A percentile compares a stretch with the other conserved stretches of the same genome.
phyloP scores from a whole-genome alignment of 192 early-diverging fungal species.

The Coemansia sp. region DNA sequence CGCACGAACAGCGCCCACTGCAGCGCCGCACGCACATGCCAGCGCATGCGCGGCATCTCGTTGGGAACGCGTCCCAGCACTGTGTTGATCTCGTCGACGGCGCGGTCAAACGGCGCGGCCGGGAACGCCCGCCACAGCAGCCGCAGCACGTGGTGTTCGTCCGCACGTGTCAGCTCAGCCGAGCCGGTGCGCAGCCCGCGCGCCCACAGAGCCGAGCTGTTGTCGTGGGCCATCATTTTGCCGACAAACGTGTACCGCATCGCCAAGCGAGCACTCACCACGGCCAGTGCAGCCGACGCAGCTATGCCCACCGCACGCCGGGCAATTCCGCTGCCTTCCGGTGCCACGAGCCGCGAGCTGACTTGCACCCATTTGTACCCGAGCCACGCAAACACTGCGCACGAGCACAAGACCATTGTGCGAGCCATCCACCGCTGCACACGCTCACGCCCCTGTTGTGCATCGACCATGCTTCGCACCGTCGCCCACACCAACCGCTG shows the following conservation, averaged over 20 bases:
- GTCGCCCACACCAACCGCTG: conserved; percentile 5
- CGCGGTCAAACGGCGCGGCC: conserved; percentile 34
- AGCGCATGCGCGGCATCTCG: conserved; percentile 12
- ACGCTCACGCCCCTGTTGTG: conserved; percentile 20
- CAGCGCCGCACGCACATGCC: conserved; percentile 36
- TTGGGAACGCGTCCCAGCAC: conserved; percentile 8
- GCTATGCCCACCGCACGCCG: conserved; percentile 1
- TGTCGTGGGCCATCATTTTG: conserved; percentile 2
- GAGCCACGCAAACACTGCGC: conserved; percentile 4
- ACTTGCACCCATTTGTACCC: conserved; percentile 16
- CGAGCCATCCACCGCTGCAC: conserved; percentile 4
- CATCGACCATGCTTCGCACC: conserved; percentile 14
- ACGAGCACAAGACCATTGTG: background rate
- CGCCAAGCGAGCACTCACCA: conserved; percentile 7
- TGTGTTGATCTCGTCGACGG: conserved; percentile 26
- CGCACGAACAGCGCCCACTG: conserved; percentile 39
- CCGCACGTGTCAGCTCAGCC: conserved; percentile 2
- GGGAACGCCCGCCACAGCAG: conserved; percentile 46
- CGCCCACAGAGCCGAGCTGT: conserved; percentile 5
- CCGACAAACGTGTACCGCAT: conserved; percentile 38
- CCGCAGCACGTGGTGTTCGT: conserved; percentile 15
- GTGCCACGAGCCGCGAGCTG: conserved; percentile 8
- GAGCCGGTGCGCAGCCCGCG: background rate
- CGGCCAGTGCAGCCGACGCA: conserved; percentile 1
- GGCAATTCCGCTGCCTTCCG: background rate